phyloP scores from a whole-genome alignment of 495 filamentous ascomycete genomes.

The Aspergillus ostianus region DNA sequence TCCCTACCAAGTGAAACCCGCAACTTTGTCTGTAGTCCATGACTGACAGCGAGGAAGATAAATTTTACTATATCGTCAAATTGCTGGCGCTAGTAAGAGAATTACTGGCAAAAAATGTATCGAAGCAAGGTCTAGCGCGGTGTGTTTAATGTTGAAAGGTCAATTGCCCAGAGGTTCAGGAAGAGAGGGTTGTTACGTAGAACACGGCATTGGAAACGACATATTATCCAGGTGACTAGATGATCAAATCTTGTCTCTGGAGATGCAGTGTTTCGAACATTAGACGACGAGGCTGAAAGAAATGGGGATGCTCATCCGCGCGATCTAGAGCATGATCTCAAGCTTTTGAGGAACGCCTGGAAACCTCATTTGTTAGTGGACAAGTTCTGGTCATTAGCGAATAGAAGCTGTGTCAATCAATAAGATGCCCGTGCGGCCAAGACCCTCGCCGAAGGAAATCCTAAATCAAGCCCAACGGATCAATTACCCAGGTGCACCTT shows the following conservation, averaged over 20 bases:
- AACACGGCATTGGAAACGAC: not conserved
- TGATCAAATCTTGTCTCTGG: too few species aligned
- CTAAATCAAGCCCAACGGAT: not conserved
- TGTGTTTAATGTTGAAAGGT: slow-evolving; percentile 3
- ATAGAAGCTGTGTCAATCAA: slow-evolving; percentile 5
- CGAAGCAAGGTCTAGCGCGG: slow-evolving; percentile 1
- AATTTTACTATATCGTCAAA: too few species aligned
- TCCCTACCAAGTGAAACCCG: too few species aligned
- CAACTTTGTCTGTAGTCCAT: too few species aligned
- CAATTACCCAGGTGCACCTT: slow-evolving; percentile 1
- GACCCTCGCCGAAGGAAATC: not conserved
- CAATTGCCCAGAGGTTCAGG: slow-evolving; percentile 3
- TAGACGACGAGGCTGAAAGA: not conserved
- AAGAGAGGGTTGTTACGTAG: slow-evolving; percentile 2
- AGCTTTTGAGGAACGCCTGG: not conserved
- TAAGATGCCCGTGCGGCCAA: slow-evolving; percentile 5
- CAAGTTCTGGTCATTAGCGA: slow-evolving; percentile 5
- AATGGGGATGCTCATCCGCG: slow-evolving; percentile 7
- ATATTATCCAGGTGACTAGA: too few species aligned
- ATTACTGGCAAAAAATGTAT: too few species aligned
- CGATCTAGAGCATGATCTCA: slow-evolving; percentile 5
- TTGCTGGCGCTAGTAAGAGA: too few species aligned
- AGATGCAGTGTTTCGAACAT: too few species aligned
- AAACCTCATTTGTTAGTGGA: slow-evolving; percentile 2
- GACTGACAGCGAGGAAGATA: too few species aligned